Base-by-base conservation (phyloP, 2,329 filamentous ascomycete genomes). In the Didymella keratinophila region DNA sequence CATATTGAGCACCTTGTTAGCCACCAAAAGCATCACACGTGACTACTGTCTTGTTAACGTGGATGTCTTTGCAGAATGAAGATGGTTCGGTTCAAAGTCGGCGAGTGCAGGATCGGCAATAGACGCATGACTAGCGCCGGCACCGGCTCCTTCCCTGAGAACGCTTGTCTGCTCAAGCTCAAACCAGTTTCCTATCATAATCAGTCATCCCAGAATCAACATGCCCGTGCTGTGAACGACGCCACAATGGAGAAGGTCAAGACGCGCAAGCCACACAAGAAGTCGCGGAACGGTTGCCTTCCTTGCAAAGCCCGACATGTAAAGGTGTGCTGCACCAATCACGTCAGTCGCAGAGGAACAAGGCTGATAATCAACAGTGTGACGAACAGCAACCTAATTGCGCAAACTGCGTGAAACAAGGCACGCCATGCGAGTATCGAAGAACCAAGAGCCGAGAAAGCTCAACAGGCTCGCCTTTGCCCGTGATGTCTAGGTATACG, bases 371-470 rank as follows among this genome's bases (percentile, higher is more conserved):
- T 34, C 5, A 41, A 27, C 18, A 75, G 71, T 75, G 72, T 56
- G 72, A 74, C 57, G 72, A 75, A 54, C 65, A 67, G 39, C 68
- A 65, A 41, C 72, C 72, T 3, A 61, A 57, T n/a, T 75, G 72
- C 52, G 63, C 66, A 14, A 72, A 71, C 36, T 75, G 72, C 44
- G 66, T 71, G 18, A 74, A 72, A 45, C 71, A 74, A 60, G 66
- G 63, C n/a, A 64, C 66, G 9, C 21, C 46, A 23, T 75, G 71
- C 63, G 71, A 73, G 50, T 75, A 69, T 55, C 63, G 61, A 25
- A 43, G 50, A 28, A 23, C 50, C n/a, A 68, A 52, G 16, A 69
- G 61, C 41, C 56, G 61, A 14, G 57, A 64, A 45, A 47, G 55
- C 10, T 64, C 64, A n/a, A 56, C 47, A 6, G 56, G 55, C 12